Evolutionary conservation across 78 protist genomes (phyloP).

Genomic region (Acrasis kona): DNA sequence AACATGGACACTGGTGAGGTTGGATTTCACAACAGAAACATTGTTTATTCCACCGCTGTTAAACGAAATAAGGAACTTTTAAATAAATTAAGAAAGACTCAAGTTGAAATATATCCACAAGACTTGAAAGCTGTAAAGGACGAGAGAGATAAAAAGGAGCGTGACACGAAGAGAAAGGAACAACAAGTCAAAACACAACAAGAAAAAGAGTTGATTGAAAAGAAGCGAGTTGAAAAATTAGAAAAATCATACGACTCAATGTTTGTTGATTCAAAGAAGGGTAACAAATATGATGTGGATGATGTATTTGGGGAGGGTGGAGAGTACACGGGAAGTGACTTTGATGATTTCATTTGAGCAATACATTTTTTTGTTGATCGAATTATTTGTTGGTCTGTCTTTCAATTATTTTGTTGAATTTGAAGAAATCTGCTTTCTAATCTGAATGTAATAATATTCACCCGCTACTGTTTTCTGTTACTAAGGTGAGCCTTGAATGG

Average conservation of each 20-base stretch:
- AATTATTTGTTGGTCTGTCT: too few relatives aligned
- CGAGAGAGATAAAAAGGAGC: not conserved
- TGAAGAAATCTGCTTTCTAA: too few relatives aligned
- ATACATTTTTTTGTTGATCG: too few relatives aligned
- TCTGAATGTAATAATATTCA: too few relatives aligned
- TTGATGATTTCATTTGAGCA: not conserved
- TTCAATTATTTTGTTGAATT: too few relatives aligned
- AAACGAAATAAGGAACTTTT: conserved; percentile 8
- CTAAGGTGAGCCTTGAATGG: too few relatives aligned
- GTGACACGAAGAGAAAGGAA: not conserved
- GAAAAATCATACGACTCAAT: conserved; percentile 9
- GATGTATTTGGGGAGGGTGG: not conserved
- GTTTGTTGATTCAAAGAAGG: not conserved
- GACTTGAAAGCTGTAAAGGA: not conserved
- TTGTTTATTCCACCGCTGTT: not conserved
- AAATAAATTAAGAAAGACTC: conserved; percentile 16
- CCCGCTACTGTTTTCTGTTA: too few relatives aligned
- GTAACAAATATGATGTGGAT: conserved; percentile 1
- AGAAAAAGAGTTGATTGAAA: not conserved
- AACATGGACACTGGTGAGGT: conserved; percentile 89
- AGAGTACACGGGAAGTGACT: not conserved
- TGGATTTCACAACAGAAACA: conserved; percentile 31
- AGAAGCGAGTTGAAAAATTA: not conserved
- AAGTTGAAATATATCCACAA: conserved; percentile 12
- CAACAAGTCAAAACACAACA: not conserved